These are phyloP conservation scores for Biscutella laevigata DNA, from an alignment of 441 rosid species.

Conservation along the genomic window DNA sequence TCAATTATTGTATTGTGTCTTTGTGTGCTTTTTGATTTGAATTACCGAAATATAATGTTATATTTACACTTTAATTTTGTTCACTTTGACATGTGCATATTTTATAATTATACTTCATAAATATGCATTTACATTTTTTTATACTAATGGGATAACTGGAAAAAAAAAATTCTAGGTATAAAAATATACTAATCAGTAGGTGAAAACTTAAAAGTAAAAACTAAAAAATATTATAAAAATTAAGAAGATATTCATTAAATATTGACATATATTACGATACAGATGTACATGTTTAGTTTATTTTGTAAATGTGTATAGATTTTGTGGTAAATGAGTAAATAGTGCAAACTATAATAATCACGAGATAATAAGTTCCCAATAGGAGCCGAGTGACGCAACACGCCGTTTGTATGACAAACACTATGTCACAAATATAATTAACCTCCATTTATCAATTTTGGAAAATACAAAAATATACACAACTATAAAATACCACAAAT, in stretches of 20 bases:
- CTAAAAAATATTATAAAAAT: neutral
- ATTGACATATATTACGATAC: too few relatives aligned
- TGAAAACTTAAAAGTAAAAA: neutral
- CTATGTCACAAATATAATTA: constrained; percentile 6
- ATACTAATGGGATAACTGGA: neutral
- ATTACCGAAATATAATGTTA: neutral
- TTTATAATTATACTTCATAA: too few relatives aligned
- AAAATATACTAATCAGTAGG: neutral
- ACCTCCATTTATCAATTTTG: constrained; percentile 9
- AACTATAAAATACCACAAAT: too few relatives aligned
- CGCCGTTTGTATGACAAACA: constrained; percentile 24
- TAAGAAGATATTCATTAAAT: neutral
- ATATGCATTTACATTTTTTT: constrained; percentile 2
- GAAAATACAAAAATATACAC: too few relatives aligned
- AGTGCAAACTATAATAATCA: neutral
- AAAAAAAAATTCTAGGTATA: neutral
- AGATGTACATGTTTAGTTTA: neutral
- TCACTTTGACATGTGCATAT: too few relatives aligned
- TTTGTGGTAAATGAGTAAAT: neutral
- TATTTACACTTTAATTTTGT: neutral
- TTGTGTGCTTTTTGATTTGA: neutral
- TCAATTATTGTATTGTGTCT: neutral
- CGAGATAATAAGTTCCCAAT: neutral
- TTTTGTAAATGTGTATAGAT: neutral
- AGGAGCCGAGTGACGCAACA: constrained; percentile 21